These are phyloP conservation scores for Globisporangium splendens DNA, from an alignment of 352 stramenopile genomes.

Conservation along the genomic window DNA sequence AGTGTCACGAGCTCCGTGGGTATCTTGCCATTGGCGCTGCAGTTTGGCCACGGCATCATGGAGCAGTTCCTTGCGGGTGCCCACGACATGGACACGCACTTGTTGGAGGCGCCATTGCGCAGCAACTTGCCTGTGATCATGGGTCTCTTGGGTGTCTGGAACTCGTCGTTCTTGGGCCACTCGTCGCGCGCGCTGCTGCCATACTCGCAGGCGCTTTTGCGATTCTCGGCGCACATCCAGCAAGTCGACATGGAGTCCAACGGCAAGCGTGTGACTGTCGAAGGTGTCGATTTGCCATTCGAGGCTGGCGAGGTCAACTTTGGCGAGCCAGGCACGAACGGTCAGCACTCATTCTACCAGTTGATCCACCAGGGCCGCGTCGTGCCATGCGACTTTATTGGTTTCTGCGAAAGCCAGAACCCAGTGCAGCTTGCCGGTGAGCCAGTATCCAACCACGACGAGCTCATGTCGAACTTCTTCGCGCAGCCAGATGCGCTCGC, in stretches of 20 bases:
- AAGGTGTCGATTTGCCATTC: constrained; percentile 93
- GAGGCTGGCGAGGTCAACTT: constrained; percentile 96
- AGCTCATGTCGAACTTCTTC: constrained; percentile 99
- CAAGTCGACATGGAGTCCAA: constrained; percentile 99
- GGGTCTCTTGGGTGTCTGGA: constrained; percentile 97
- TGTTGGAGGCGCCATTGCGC: constrained; percentile 90
- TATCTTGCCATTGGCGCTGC: constrained; percentile 94
- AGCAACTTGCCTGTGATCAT: constrained; percentile 97
- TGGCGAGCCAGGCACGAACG: constrained; percentile 97
- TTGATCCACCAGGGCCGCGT: constrained; percentile 98
- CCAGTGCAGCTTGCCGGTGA: constrained; percentile 72
- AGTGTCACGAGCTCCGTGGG: constrained; percentile 97
- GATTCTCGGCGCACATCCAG: constrained; percentile 97
- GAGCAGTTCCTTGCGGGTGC: constrained; percentile 93
- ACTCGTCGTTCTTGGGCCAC: constrained; percentile 97
- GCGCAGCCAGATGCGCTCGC: constrained; percentile 98
- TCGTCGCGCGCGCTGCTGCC: constrained; percentile 88
- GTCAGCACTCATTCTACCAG: constrained; percentile 99
- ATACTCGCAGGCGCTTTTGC: constrained; percentile 92
- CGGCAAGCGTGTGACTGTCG: constrained; percentile 95
- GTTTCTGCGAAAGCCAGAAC: constrained; percentile 95
- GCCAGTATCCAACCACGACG: constrained; percentile 96
- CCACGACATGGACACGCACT: constrained; percentile 97
- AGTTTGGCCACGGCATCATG: constrained; percentile 94
- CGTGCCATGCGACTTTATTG: constrained; percentile 98